Evolutionary conservation across 2,329 filamentous ascomycete genomes (phyloP).

Genomic region (Nemania bipapillata): DNA sequence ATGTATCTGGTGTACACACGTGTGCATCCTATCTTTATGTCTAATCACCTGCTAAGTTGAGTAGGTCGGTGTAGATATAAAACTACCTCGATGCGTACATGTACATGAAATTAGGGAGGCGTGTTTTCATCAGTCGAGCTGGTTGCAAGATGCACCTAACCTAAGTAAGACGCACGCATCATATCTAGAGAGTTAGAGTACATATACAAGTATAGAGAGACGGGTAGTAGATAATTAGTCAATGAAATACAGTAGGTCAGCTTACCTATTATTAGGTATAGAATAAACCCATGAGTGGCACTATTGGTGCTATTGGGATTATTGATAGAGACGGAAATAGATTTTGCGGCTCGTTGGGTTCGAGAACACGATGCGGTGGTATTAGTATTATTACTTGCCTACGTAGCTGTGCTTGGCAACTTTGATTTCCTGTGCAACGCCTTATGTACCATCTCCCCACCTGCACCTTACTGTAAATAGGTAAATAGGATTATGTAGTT

Average conservation of each 20-base stretch:
- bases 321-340: conserved; percentile 11
- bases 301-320: too few species aligned
- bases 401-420: conserved; percentile 2
- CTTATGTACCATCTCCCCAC: too few species aligned
- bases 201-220: not conserved
- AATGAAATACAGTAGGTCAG: conserved; percentile 6
- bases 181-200: not conserved
- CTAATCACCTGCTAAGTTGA: conserved; percentile 26
- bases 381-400: not conserved
- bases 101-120: not conserved
- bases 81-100: not conserved
- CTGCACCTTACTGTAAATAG: not conserved
- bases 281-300: not conserved
- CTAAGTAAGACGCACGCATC: not conserved
- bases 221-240: not conserved
- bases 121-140: not conserved
- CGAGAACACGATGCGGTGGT: not conserved
- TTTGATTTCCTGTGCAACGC: not conserved
- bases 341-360: conserved; percentile 17
- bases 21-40: not conserved
- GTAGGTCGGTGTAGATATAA: conserved; percentile 8
- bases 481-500: not conserved
- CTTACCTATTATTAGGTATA: conserved; percentile 15
- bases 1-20: too few species aligned
- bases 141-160: not conserved